These are phyloP conservation scores for Pilatotrama ljubarskyi DNA, from an alignment of 768 basidiomycete species.

Conservation along the genomic window DNA sequence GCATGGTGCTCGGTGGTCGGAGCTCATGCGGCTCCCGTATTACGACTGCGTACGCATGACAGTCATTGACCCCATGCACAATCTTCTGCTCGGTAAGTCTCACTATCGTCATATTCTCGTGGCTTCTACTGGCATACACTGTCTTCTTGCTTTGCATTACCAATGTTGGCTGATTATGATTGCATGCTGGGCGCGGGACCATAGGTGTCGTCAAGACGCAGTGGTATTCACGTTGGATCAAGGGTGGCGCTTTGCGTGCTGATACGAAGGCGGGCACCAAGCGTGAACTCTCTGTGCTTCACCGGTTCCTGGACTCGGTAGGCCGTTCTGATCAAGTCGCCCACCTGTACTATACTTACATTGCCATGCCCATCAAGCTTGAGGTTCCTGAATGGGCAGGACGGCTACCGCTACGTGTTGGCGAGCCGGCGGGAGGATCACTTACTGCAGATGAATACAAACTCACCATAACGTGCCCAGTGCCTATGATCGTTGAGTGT, in stretches of 20 bases:
- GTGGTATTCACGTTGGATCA: neutral
- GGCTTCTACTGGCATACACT: neutral
- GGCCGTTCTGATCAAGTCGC: neutral
- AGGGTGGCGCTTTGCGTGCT: neutral
- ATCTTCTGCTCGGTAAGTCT: neutral
- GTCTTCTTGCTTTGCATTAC: neutral
- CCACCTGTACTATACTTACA: neutral
- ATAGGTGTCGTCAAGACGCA: neutral
- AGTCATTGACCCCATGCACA: constrained; percentile 1
- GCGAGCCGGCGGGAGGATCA: neutral
- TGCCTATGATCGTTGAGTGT: too few species aligned
- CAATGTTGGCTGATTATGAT: neutral
- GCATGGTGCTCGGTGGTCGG: neutral
- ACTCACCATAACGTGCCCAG: neutral
- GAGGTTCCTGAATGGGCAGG: neutral
- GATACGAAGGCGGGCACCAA: neutral
- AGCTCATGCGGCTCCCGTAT: neutral
- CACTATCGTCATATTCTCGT: neutral
- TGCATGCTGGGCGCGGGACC: too few species aligned
- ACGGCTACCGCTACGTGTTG: neutral
- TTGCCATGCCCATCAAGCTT: neutral
- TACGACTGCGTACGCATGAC: neutral
- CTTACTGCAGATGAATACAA: neutral
- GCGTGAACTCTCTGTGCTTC: neutral
- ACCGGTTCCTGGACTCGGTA: neutral